These are phyloP conservation scores for Lindgomyces ingoldianus DNA, from an alignment of 495 filamentous ascomycete species.

Conservation along the genomic window DNA sequence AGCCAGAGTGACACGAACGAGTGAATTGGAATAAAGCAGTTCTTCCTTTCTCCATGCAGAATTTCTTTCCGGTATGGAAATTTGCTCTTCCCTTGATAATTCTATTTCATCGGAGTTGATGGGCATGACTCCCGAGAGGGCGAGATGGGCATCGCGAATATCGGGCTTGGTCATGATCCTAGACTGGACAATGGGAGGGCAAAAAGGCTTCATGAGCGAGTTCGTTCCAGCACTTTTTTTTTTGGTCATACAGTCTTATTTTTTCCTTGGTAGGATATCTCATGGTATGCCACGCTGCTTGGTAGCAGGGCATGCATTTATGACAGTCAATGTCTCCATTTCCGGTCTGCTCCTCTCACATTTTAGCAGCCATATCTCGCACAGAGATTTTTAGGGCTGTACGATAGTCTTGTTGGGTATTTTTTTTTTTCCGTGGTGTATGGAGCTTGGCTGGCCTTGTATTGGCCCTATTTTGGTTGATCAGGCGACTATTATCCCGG, in stretches of 20 bases:
- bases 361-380: not conserved
- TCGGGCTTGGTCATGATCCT: too few species aligned
- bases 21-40: not conserved
- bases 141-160: too few species aligned
- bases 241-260: too few species aligned
- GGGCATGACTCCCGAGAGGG: too few species aligned
- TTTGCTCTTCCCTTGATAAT: not conserved
- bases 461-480: not conserved
- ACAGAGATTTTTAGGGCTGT: not conserved
- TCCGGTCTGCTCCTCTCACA: not conserved
- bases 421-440: not conserved
- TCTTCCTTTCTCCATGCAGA: not conserved
- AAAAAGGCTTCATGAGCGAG: too few species aligned
- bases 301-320: not conserved
- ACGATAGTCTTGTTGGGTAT: not conserved
- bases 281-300: too few species aligned
- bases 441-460: not conserved
- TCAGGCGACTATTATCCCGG: not conserved
- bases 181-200: too few species aligned
- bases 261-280: too few species aligned
- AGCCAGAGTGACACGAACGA: slow-evolving; percentile 35
- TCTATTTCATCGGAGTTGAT: too few species aligned
- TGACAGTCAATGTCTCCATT: not conserved
- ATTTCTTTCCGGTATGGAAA: not conserved
- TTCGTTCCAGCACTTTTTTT: too few species aligned